Evolutionary conservation across 2,329 filamentous ascomycete genomes (phyloP).

Genomic region (Leptographium radiaticola): DNA sequence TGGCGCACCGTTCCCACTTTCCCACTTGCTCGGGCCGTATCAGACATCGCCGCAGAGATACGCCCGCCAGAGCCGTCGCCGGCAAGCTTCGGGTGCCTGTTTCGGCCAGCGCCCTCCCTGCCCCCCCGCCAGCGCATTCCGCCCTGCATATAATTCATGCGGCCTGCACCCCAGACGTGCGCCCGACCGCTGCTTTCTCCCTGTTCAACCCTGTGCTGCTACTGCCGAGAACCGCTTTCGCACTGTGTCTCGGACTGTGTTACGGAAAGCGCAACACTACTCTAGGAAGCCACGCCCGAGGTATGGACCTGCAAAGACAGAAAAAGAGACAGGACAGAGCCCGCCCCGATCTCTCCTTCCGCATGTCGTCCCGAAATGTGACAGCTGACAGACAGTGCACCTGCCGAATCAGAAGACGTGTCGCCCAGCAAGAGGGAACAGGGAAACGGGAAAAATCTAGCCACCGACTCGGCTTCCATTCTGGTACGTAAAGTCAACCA

Average conservation of each 20-base stretch:
- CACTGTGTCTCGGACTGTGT: constrained; percentile 3
- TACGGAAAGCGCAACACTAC: not conserved
- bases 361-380: too few species aligned
- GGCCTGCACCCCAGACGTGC: not conserved
- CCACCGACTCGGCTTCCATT: not conserved
- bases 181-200: not conserved
- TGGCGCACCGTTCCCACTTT: too few species aligned
- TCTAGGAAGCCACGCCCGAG: not conserved
- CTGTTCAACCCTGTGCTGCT: not conserved
- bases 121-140: not conserved
- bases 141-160: not conserved
- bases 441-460: too few species aligned
- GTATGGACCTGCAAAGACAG: not conserved
- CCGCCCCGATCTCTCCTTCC: not conserved
- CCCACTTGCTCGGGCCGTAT: not conserved
- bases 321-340: too few species aligned
- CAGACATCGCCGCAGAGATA: not conserved
- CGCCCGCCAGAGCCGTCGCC: not conserved
- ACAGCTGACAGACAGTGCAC: not conserved
- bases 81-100: not conserved
- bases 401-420: not conserved
- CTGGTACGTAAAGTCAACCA: too few species aligned
- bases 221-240: not conserved
- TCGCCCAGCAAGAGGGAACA: too few species aligned
- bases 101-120: not conserved